These are phyloP conservation scores for Lentinula edodes DNA, from an alignment of 768 basidiomycete species.

Conservation along the genomic window DNA sequence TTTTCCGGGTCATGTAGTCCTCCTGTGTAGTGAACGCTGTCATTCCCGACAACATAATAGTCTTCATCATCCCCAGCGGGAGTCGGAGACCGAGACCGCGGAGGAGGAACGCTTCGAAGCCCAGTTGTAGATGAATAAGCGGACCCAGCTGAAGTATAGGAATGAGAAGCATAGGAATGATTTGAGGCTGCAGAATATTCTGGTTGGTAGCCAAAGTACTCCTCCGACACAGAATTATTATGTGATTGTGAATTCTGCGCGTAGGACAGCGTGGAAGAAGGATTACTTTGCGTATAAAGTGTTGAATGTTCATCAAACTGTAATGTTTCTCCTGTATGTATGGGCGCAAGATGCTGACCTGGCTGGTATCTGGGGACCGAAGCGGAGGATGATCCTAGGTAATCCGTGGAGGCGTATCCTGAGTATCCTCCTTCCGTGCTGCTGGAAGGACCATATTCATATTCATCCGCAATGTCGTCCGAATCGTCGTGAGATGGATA, in stretches of 20 bases:
- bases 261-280: conserved; percentile 16
- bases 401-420: conserved; percentile 6
- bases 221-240: conserved; percentile 16
- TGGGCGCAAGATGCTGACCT: conserved; percentile 55
- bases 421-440: conserved; percentile 4
- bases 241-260: neutral
- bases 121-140: conserved; percentile 63
- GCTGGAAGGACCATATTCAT: conserved; percentile 3
- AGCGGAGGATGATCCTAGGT: neutral
- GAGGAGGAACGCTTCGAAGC: conserved; percentile 36
- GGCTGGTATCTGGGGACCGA: conserved; percentile 48
- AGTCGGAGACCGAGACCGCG: conserved; percentile 73
- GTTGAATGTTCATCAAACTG: conserved; percentile 36
- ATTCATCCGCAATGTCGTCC: conserved; percentile 3
- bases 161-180: conserved; percentile 22
- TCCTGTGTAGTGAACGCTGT: conserved; percentile 52
- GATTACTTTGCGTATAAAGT: conserved; percentile 20
- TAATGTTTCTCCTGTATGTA: conserved; percentile 61
- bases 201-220: conserved; percentile 30
- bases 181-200: conserved; percentile 30
- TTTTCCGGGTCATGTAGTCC: conserved; percentile 37
- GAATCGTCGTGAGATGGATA: conserved; percentile 1
- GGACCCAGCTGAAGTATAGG: conserved; percentile 43
- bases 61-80: conserved; percentile 72
- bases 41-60: conserved; percentile 53